Evolutionary conservation across 768 basidiomycete species (phyloP).

Genomic region (Tricholoma sp.): DNA sequence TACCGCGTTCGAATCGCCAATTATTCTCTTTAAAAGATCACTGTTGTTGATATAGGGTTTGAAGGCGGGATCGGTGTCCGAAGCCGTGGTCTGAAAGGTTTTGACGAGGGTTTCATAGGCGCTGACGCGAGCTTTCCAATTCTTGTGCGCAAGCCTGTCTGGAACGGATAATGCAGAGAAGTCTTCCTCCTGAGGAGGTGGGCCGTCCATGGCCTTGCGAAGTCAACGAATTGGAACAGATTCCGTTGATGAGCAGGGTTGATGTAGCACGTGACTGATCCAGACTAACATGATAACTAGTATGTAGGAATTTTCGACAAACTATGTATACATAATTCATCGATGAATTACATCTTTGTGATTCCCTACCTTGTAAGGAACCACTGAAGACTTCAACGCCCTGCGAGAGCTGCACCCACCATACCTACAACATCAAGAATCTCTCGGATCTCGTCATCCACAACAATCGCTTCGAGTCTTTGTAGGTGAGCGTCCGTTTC

Average conservation of each 20-base stretch:
- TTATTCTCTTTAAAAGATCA: constrained; percentile 81
- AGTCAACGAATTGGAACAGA: constrained; percentile 2
- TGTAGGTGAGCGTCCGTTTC: constrained; percentile 37
- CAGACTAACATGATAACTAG: background rate
- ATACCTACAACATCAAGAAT: constrained; percentile 55
- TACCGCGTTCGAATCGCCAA: constrained; percentile 88
- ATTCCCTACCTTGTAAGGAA: background rate
- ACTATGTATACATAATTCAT: too few species aligned
- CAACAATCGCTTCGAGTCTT: constrained; percentile 35
- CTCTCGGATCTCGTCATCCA: constrained; percentile 48
- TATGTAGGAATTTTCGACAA: too few species aligned
- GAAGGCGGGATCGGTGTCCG: constrained; percentile 93
- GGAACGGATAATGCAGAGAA: constrained; percentile 73
- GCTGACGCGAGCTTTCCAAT: constrained; percentile 97
- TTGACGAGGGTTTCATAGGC: constrained; percentile 87
- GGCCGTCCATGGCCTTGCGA: constrained; percentile 69
- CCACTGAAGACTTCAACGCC: constrained; percentile 16
- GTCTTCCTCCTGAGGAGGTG: constrained; percentile 90
- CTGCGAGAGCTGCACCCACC: constrained; percentile 53
- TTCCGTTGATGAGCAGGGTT: constrained; percentile 5
- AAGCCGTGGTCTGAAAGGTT: constrained; percentile 82
- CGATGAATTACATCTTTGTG: too few species aligned
- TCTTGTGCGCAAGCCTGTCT: constrained; percentile 88
- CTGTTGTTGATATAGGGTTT: constrained; percentile 77
- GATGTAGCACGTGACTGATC: constrained; percentile 12